Conservation (phyloP, 2,329 filamentous ascomycete species). For the Cytospora paraplurivora region DNA sequence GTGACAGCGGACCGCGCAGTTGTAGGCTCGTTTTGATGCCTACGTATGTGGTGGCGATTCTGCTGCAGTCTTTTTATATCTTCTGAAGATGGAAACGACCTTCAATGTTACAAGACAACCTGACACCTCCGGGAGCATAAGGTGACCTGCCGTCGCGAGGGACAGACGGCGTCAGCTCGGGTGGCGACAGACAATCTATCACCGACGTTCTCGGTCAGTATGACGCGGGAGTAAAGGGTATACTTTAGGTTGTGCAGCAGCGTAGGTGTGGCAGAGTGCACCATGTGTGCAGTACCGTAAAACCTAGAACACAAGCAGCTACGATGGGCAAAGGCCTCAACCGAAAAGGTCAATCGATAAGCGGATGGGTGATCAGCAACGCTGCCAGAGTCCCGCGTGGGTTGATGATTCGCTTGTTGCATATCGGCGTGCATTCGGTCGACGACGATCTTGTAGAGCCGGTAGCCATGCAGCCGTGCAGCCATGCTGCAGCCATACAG, state of each 20-base stretch:
- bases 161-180: constrained; percentile 4
- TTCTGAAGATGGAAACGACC: constrained; percentile 11
- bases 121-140: constrained; percentile 9
- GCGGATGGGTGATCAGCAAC: background rate
- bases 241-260: no score
- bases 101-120: constrained; percentile 14
- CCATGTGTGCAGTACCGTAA: background rate
- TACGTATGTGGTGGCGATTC: constrained; percentile 16
- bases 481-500: no score
- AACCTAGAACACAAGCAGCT: background rate
- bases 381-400: background rate
- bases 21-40: background rate
- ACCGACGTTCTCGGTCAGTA: constrained; percentile 12
- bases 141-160: constrained; percentile 9
- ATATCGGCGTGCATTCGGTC: background rate
- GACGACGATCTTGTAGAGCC: background rate
- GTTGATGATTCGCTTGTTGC: constrained; percentile 1
- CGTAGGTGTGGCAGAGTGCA: constrained; percentile 15
- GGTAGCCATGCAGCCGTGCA: no score
- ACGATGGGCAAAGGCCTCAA: background rate
- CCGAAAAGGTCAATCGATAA: background rate
- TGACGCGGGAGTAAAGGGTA: constrained; percentile 16
- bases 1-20: constrained; percentile 3
- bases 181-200: constrained; percentile 16
- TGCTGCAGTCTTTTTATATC: constrained; percentile 15